These are phyloP conservation scores for Leccinellum albellum DNA, from an alignment of 768 basidiomycete genomes.

Conservation along the genomic window DNA sequence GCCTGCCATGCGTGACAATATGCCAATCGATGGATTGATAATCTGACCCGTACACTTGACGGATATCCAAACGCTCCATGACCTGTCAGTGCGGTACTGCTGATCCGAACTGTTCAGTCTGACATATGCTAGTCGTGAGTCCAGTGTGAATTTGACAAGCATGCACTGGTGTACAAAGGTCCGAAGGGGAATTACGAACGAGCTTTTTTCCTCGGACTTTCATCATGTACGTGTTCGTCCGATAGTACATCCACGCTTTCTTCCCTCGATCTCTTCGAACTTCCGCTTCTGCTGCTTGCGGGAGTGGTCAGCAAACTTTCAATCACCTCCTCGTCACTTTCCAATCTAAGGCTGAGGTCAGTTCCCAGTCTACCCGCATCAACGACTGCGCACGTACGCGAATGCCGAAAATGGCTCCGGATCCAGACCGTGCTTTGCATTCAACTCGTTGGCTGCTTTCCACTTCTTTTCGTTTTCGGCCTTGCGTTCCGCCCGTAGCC, in stretches of 20 bases:
- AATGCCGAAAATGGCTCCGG: conserved; percentile 21
- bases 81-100: not conserved
- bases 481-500: conserved; percentile 22
- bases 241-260: conserved; percentile 1
- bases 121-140: not conserved
- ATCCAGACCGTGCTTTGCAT: conserved; percentile 3
- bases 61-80: not conserved
- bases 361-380: not conserved
- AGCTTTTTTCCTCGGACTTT: conserved; percentile 11
- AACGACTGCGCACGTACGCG: conserved; percentile 15
- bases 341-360: conserved; percentile 12
- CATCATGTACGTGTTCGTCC: not conserved
- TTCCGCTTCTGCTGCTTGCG: conserved; percentile 11
- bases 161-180: not conserved
- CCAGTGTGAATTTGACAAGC: not conserved
- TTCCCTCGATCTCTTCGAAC: conserved; percentile 16
- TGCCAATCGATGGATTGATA: conserved; percentile 5
- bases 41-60: not conserved
- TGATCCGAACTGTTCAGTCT: not conserved
- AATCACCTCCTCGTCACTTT: conserved; percentile 23
- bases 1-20: not conserved
- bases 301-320: conserved; percentile 27
- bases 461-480: conserved; percentile 17
- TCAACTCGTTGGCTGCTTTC: conserved; percentile 15
- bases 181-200: conserved; percentile 5